Percentiles rank a stretch among this genome's conserved stretches.
phyloP scores from a whole-genome alignment of 2,329 filamentous ascomycete species.

The Talaromyces sp. region DNA sequence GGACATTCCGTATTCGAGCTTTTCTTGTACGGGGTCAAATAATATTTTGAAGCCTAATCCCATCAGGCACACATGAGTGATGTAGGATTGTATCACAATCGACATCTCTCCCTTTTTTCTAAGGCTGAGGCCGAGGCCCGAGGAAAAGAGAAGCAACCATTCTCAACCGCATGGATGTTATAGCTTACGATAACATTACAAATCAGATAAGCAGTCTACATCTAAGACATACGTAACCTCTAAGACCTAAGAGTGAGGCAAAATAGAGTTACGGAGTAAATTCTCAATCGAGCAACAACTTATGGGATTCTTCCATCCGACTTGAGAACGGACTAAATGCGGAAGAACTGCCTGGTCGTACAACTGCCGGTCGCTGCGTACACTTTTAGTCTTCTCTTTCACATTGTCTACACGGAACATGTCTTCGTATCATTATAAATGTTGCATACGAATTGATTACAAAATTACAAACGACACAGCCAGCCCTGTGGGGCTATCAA shows the following conservation, averaged over 20 bases:
- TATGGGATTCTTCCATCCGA: not conserved
- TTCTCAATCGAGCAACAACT: not conserved
- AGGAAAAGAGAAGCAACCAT: not conserved
- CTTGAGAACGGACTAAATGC: not conserved
- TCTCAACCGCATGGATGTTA: not conserved
- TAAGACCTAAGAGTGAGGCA: not conserved
- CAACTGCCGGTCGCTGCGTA: no score
- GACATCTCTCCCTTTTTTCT: not conserved
- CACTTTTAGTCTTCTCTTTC: no score
- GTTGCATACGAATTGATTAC: not conserved
- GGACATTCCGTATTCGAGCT: not conserved
- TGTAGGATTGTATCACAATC: not conserved
- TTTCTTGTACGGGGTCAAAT: not conserved
- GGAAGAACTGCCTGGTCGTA: not conserved
- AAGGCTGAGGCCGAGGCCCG: not conserved
- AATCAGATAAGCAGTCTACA: not conserved
- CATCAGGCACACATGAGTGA: no score
- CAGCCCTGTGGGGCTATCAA: not conserved
- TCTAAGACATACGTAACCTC: not conserved
- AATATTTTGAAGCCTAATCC: not conserved
- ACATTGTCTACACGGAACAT: not conserved
- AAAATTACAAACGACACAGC: not conserved
- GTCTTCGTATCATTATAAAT: not conserved
- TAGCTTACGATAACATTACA: not conserved
- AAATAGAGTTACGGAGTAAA: conserved; percentile 4